These are phyloP conservation scores for Bipolaris oryzae DNA, from an alignment of 2,329 filamentous ascomycete genomes.

Conservation along the genomic window DNA sequence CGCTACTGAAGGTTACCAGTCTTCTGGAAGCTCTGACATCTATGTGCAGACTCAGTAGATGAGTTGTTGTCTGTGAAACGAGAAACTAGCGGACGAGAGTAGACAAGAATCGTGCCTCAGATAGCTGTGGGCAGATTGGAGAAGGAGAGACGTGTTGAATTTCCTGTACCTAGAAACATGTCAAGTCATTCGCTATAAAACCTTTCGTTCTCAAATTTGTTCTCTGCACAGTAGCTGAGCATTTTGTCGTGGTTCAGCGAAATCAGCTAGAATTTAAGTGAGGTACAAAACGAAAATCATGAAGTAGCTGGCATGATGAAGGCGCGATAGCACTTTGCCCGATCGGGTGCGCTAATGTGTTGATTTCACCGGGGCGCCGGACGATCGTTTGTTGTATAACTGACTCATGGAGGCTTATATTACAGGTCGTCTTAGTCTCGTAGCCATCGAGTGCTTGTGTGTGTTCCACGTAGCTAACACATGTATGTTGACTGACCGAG, in stretches of 20 bases:
- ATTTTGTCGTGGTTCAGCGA: too few species aligned
- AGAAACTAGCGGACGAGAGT: background rate
- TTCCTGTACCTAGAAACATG: background rate
- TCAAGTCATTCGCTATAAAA: background rate
- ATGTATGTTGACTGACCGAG: background rate
- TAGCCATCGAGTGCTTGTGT: background rate
- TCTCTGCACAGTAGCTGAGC: background rate
- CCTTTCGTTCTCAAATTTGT: background rate
- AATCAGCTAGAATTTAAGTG: too few species aligned
- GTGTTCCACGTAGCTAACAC: too few species aligned
- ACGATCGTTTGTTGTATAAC: background rate
- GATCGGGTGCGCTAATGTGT: too few species aligned
- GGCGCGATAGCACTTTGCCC: background rate
- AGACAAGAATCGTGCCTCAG: background rate
- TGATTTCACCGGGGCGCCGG: background rate
- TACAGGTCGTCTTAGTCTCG: background rate
- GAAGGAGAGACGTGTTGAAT: background rate
- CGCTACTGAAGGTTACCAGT: conserved; percentile 60
- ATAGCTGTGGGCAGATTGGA: background rate
- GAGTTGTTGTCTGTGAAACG: too few species aligned
- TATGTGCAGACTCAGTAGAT: conserved; percentile 12
- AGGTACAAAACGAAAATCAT: background rate
- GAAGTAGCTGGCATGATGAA: background rate
- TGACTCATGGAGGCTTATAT: background rate
- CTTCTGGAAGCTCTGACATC: conserved; percentile 45